phyloP scores from a whole-genome alignment of 2,329 filamentous ascomycete genomes.

The Endothia cerciana region DNA sequence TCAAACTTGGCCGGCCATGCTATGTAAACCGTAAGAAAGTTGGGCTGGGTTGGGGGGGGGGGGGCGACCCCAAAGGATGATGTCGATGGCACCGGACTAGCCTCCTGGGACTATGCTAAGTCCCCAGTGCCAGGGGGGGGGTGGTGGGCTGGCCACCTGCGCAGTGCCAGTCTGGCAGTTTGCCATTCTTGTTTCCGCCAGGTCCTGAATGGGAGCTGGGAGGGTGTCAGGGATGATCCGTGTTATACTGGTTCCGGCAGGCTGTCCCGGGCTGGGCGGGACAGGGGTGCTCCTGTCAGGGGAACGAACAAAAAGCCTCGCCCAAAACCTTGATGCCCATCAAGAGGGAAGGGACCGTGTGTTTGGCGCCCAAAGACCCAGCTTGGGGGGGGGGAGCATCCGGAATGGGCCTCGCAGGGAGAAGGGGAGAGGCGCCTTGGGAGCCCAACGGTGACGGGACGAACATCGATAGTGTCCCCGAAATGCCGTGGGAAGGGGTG shows the following conservation, averaged over 20 bases:
- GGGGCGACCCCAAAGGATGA: not conserved
- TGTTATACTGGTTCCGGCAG: slow-evolving; percentile 4
- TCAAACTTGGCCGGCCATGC: slow-evolving; percentile 2
- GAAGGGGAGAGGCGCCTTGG: too few species aligned
- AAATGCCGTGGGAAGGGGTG: not conserved
- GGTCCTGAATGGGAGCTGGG: not conserved
- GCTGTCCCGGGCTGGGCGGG: slow-evolving; percentile 10
- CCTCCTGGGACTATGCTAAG: not conserved
- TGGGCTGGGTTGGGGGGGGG: not conserved
- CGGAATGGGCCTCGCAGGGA: too few species aligned
- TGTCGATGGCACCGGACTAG: not conserved
- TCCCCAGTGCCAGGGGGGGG: not conserved
- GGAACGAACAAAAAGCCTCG: slow-evolving; percentile 2
- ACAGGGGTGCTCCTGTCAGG: not conserved
- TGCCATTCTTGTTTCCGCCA: not conserved
- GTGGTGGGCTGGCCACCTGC: not conserved
- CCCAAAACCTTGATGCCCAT: not conserved
- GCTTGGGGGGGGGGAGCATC: not conserved
- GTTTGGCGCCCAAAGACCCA: not conserved
- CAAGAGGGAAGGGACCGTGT: not conserved
- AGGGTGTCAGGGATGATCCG: slow-evolving; percentile 6
- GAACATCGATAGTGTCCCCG: not conserved
- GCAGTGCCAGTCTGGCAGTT: not conserved
- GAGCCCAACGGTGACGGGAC: not conserved
- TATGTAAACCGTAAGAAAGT: not conserved